Evolutionary conservation across 495 filamentous ascomycete species (phyloP), one percentile per base, ranked within the genome.

Genomic region (Daldinia caldariorum): DNA sequence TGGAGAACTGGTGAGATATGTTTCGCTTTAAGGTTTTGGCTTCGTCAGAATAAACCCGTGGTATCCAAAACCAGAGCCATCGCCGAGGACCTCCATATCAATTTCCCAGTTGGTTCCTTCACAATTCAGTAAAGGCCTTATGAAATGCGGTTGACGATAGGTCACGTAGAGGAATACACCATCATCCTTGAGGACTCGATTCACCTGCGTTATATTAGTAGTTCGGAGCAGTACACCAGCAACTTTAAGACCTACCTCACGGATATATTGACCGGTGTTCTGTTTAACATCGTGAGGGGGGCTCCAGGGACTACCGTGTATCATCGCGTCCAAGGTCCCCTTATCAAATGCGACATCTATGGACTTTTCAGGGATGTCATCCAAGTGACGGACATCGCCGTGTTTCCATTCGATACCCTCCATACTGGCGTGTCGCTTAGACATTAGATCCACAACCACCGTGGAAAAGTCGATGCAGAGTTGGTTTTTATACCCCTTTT

Each of bases 281-380:
- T 83, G 72, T 59, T 72, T 79, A 1, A 89, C 86, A 9, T 84
- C 80, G 1, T 82, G 78, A 7, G 85, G 84, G 6, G 87, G 86
- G 70, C 82, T 83, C 87, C 86, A 88, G 0, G 82, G 79, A 54
- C 80, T 84, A 5, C 88, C 86, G 57, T 86, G 79, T 18, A 90
- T 82, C 83, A 89, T 88, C 37, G 84, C 86, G 68, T 89, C 88
- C 1, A 90, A 78, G 2, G 87, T 89, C 4, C 81, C 84, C 71
- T 90, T 90, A 67, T 89, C 86, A 63, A 90, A 85, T 18, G 85
- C 85, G 22, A 89, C 78, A 71, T 88, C 86, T 60, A 89, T 72
- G 10, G 73, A 78, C 4, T 54, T 67, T 34, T 77, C 75, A 6
- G 71, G 73, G 12, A 80, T 65, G 10, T 50, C 68, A 43, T 72